Conservation (phyloP, 257 asterid genomes). For the Solanum habrochaites region DNA sequence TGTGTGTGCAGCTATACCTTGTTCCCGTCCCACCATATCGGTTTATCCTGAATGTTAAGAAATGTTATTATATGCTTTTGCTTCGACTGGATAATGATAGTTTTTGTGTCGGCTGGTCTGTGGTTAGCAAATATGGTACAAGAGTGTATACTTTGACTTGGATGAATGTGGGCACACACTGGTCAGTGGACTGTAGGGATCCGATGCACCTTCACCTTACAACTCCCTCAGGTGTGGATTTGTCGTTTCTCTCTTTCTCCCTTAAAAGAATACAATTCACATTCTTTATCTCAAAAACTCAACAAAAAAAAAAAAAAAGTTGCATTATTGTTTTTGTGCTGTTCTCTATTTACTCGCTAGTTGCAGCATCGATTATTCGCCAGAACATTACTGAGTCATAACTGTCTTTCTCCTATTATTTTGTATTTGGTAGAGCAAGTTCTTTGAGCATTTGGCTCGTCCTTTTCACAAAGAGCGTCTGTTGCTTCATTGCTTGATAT, state of each 20-base stretch:
- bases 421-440: conserved; percentile 61
- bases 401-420: background rate
- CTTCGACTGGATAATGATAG: background rate
- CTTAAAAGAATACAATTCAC: background rate
- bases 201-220: conserved; percentile 96
- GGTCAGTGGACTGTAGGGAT: conserved; percentile 97
- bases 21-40: background rate
- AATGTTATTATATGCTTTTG: background rate
- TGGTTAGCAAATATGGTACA: conserved; percentile 90
- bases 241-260: background rate
- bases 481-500: conserved; percentile 86
- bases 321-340: background rate
- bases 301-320: too few species aligned
- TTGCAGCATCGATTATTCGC: background rate
- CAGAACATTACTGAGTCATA: background rate
- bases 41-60: background rate
- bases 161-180: conserved; percentile 88
- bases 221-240: conserved; percentile 56
- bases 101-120: conserved; percentile 40
- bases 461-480: conserved; percentile 94
- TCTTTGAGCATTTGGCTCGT: conserved; percentile 95
- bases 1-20: background rate
- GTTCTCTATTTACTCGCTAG: background rate
- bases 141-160: conserved; percentile 89
- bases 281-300: background rate